Percentiles rank a stretch among this genome's conserved stretches.
These are phyloP conservation scores for Globisporangium carolinianum DNA, from an alignment of 352 stramenopile genomes.

Conservation along the genomic window DNA sequence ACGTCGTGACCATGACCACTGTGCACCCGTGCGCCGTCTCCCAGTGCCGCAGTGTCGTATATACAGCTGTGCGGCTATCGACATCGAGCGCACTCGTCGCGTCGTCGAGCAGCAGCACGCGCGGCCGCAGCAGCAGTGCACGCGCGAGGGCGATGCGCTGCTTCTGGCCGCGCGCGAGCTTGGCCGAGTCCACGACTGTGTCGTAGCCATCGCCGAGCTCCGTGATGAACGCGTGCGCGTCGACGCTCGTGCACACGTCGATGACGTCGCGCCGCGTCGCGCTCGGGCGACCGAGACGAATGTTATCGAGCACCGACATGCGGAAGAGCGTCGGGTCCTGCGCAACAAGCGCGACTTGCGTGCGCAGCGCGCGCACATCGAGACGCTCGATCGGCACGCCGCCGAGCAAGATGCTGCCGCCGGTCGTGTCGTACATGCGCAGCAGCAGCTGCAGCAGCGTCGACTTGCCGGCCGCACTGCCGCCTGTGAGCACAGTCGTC, in stretches of 20 bases:
- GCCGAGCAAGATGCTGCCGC: slow-evolving; percentile 35
- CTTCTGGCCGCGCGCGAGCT: slow-evolving; percentile 91
- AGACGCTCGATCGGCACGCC: slow-evolving; percentile 52
- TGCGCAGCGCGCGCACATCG: slow-evolving; percentile 54
- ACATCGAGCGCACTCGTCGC: slow-evolving; percentile 18
- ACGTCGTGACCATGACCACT: slow-evolving; percentile 73
- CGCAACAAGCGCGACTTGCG: slow-evolving; percentile 79
- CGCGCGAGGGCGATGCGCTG: slow-evolving; percentile 87
- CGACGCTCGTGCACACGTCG: slow-evolving; percentile 23
- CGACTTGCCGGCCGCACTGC: slow-evolving; percentile 52
- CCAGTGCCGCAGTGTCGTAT: slow-evolving; percentile 24
- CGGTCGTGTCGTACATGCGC: slow-evolving; percentile 47
- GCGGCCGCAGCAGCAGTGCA: slow-evolving; percentile 19
- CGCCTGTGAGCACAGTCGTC: slow-evolving; percentile 43
- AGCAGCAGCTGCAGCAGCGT: slow-evolving; percentile 47
- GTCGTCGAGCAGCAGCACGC: slow-evolving; percentile 37
- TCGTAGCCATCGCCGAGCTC: slow-evolving; percentile 87
- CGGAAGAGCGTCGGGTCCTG: slow-evolving; percentile 57
- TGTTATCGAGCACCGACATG: slow-evolving; percentile 14
- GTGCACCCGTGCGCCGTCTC: slow-evolving; percentile 28
- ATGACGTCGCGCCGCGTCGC: slow-evolving; percentile 22
- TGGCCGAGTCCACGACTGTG: slow-evolving; percentile 81
- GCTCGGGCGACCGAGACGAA: slow-evolving; percentile 23
- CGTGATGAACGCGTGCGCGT: slow-evolving; percentile 66
- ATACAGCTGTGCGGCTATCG: not conserved